Conservation (phyloP, 2,329 filamentous ascomycete species). For the Stagonosporopsis rhizophila region DNA sequence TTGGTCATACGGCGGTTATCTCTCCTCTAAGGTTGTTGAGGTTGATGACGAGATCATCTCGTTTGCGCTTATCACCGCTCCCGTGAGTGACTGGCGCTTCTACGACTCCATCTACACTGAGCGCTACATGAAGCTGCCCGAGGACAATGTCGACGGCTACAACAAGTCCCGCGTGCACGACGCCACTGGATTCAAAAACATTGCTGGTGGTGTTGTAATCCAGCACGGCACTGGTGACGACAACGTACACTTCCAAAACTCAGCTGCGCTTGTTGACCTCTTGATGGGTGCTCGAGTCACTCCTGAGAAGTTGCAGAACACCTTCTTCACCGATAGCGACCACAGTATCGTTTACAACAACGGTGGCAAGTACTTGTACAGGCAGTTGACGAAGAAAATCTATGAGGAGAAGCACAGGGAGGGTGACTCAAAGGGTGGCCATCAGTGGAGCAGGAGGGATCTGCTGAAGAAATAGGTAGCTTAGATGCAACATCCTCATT, state of each 20-base stretch:
- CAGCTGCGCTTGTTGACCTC: slow-evolving; percentile 67
- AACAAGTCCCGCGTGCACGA: slow-evolving; percentile 66
- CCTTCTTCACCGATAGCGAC: slow-evolving; percentile 70
- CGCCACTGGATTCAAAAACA: slow-evolving; percentile 66
- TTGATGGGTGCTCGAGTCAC: slow-evolving; percentile 66
- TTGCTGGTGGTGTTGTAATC: slow-evolving; percentile 66
- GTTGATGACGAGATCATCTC: slow-evolving; percentile 66
- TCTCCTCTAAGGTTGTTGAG: slow-evolving; percentile 71
- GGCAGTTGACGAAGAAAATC: slow-evolving; percentile 66
- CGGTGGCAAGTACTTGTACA: slow-evolving; percentile 65
- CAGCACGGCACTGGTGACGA: slow-evolving; percentile 74
- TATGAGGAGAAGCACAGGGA: slow-evolving; percentile 67
- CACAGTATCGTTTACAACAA: slow-evolving; percentile 68
- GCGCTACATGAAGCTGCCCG: slow-evolving; percentile 72
- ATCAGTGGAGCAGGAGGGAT: slow-evolving; percentile 57
- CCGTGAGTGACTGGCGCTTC: slow-evolving; percentile 73
- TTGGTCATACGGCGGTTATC: slow-evolving; percentile 73
- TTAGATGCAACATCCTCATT: background rate
- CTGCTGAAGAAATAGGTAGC: slow-evolving; percentile 25
- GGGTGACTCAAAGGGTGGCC: slow-evolving; percentile 44
- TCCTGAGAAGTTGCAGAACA: slow-evolving; percentile 67
- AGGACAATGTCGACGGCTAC: slow-evolving; percentile 66
- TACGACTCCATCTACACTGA: slow-evolving; percentile 77
- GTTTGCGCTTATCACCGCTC: slow-evolving; percentile 69
- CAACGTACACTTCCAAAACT: slow-evolving; percentile 75